Percentiles rank a stretch among this genome's conserved stretches.
Conservation (phyloP, 306 rosid genomes). For the Alnus rubra region DNA sequence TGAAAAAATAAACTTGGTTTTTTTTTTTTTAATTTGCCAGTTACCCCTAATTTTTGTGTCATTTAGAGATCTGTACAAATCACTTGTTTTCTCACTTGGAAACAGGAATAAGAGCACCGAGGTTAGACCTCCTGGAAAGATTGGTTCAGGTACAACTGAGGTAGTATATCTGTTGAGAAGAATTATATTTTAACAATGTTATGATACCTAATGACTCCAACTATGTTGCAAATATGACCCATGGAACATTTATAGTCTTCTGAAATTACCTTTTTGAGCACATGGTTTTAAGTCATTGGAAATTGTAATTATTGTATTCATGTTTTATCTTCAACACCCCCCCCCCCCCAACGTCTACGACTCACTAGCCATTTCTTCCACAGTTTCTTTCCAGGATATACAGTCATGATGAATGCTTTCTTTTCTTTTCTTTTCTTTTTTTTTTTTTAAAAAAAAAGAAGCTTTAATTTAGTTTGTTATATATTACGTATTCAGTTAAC, state of each 20-base stretch:
- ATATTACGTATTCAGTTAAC: constrained; percentile 12
- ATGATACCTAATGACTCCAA: not conserved
- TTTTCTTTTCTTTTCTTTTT: not conserved
- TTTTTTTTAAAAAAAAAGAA: not conserved
- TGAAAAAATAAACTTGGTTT: too few species aligned
- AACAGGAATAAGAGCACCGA: constrained; percentile 76
- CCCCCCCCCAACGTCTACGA: not conserved
- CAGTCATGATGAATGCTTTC: not conserved
- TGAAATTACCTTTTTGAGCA: not conserved
- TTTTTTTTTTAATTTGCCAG: not conserved
- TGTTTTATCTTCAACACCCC: not conserved
- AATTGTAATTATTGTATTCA: constrained; percentile 7
- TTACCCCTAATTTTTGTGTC: constrained; percentile 12
- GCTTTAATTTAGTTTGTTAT: constrained; percentile 10
- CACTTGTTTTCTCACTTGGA: constrained; percentile 37
- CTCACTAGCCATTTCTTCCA: not conserved
- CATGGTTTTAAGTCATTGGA: not conserved
- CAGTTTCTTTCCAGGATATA: not conserved
- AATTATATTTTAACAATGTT: constrained; percentile 1
- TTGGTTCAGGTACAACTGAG: constrained; percentile 79
- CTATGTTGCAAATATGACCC: not conserved
- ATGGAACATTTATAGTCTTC: not conserved
- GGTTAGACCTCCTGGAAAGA: constrained; percentile 81
- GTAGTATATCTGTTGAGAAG: constrained; percentile 38
- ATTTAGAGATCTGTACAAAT: constrained; percentile 12